These are phyloP conservation scores for Suillus plorans DNA, from an alignment of 768 basidiomycete species.

Conservation along the genomic window DNA sequence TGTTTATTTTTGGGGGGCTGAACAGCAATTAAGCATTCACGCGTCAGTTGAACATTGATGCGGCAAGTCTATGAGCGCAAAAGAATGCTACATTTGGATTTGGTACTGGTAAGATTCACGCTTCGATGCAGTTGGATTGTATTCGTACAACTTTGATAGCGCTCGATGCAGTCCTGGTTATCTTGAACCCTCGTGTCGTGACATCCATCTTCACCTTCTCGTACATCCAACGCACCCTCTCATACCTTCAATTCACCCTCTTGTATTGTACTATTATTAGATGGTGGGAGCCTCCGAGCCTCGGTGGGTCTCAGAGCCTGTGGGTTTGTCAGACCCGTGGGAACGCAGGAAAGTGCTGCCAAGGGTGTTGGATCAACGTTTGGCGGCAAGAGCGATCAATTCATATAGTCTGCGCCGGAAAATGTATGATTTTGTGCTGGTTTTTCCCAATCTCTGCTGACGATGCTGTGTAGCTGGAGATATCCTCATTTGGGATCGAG, in stretches of 20 bases:
- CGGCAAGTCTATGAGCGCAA: no score
- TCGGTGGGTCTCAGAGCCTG: no score
- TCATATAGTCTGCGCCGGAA: constrained; percentile 72
- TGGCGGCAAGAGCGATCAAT: constrained; percentile 75
- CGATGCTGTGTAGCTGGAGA: constrained; percentile 56
- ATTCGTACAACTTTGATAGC: constrained; percentile 73
- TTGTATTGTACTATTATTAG: no score
- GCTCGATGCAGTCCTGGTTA: constrained; percentile 76
- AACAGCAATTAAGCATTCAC: no score
- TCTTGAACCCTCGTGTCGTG: constrained; percentile 86
- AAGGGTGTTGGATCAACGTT: constrained; percentile 70
- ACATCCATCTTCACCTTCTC: constrained; percentile 66
- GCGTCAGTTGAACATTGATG: no score
- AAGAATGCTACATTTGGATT: constrained; percentile 48
- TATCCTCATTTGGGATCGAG: constrained; percentile 85
- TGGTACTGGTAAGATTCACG: constrained; percentile 56
- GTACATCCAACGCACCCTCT: no score
- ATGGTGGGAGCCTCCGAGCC: no score
- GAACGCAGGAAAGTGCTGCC: no score
- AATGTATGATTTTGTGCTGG: constrained; percentile 43
- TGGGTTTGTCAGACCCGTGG: no score
- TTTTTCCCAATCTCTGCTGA: constrained; percentile 5
- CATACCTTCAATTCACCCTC: no score
- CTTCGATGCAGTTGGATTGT: constrained; percentile 10
- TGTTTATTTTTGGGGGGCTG: no score